Evolutionary conservation across 257 asterid species (phyloP).

Genomic region (Gentiana dahurica): DNA sequence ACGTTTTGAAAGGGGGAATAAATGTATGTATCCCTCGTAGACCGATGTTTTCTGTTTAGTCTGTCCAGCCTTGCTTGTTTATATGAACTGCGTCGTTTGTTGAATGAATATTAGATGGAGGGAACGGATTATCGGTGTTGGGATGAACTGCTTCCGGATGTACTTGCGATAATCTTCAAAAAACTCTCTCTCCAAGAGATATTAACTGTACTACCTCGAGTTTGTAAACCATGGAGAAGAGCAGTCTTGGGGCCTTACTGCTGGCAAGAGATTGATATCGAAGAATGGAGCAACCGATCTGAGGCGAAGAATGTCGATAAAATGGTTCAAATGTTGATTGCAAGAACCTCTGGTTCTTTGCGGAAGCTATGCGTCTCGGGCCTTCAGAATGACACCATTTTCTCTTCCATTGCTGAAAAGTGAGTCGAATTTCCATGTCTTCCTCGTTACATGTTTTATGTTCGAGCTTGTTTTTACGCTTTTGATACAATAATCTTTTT

Average conservation of each 20-base stretch:
- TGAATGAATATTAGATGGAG: slow-evolving; percentile 16
- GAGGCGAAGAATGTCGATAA: slow-evolving; percentile 15
- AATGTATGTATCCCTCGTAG: neutral
- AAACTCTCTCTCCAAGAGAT: slow-evolving; percentile 28
- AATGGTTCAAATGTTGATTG: slow-evolving; percentile 24
- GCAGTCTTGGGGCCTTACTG: slow-evolving; percentile 32
- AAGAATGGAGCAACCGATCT: slow-evolving; percentile 28
- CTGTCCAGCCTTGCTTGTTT: neutral
- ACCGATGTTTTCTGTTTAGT: neutral
- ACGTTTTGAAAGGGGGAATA: neutral
- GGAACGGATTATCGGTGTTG: slow-evolving; percentile 17
- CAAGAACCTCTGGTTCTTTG: slow-evolving; percentile 21
- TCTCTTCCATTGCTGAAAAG: slow-evolving; percentile 25
- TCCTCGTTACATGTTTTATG: too few species aligned
- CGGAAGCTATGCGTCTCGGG: slow-evolving; percentile 23
- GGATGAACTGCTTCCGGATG: slow-evolving; percentile 36
- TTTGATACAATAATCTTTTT: neutral
- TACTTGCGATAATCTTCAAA: slow-evolving; percentile 30
- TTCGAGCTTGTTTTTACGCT: too few species aligned
- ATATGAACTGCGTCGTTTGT: neutral
- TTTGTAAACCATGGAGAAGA: slow-evolving; percentile 31
- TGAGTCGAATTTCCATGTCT: slow-evolving; percentile 8
- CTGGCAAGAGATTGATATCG: slow-evolving; percentile 42
- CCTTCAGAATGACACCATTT: slow-evolving; percentile 16
- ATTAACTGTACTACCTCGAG: slow-evolving; percentile 29